Evolutionary conservation across 805 yeast genomes (phyloP).

Genomic region (Soucietia sequanensis): DNA sequence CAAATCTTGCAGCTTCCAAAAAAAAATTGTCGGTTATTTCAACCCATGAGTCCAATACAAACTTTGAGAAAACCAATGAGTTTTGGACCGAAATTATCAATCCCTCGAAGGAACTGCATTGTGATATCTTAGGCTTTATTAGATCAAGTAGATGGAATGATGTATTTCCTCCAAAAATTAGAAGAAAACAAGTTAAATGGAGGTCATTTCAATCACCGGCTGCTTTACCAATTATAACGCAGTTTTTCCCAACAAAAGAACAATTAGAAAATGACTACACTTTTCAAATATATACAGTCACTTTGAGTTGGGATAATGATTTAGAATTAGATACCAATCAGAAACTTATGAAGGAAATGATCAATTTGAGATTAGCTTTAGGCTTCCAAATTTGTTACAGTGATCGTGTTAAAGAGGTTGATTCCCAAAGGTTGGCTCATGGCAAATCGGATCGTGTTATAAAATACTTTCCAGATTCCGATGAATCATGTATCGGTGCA

Average conservation of each 20-base stretch:
- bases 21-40: neutral
- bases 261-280: conserved; percentile 74
- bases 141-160: conserved; percentile 89
- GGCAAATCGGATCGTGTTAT: conserved; percentile 55
- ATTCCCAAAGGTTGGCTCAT: conserved; percentile 54
- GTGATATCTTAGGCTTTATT: conserved; percentile 53
- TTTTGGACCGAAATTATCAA: conserved; percentile 47
- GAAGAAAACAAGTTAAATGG: conserved; percentile 80
- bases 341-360: conserved; percentile 80
- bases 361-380: conserved; percentile 72
- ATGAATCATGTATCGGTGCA: conserved; percentile 46
- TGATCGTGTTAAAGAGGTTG: conserved; percentile 61
- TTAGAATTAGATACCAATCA: conserved; percentile 48
- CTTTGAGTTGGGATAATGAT: conserved; percentile 58
- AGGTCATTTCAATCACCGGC: conserved; percentile 92
- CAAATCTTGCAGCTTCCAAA: neutral
- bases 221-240: conserved; percentile 78
- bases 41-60: too few species aligned
- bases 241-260: conserved; percentile 67
- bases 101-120: conserved; percentile 68
- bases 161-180: conserved; percentile 75
- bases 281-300: conserved; percentile 79
- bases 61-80: conserved; percentile 1
- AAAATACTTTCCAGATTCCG: conserved; percentile 50
- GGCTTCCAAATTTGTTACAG: conserved; percentile 93